Base-by-base conservation (phyloP, 805 yeast genomes). In the Wickerhamiella domercqiae region DNA sequence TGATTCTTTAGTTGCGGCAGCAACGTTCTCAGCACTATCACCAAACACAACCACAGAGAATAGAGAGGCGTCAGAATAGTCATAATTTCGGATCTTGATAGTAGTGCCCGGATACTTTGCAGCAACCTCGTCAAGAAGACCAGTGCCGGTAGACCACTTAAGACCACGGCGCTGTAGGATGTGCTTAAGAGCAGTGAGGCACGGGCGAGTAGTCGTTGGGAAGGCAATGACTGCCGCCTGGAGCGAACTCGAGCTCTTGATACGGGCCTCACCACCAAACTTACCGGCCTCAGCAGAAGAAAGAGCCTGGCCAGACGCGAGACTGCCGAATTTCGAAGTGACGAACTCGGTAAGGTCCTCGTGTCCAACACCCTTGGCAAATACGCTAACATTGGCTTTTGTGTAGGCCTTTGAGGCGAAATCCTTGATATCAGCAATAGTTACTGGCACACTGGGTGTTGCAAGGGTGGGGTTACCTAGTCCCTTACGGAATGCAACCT, bases 381-480 rank as follows among this genome's bases (percentile, higher is more conserved):
- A 61, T 46, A 90, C 63, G 50, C 73, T 72, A 47, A 86, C 65
- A 65, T 80, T 80, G 46, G 75, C 70, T 52, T 73, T 64, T 47
- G 73, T 70, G 70, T 74, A 83, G 38, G 69, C 78, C 51, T 70
- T 62, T 47, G 70, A 60, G 45, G 93, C 86, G 56, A 65, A 81
- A 32, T 58, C 59, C 50, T 70, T 66, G 54, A 90, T 67, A 43
- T 78, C 83, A 38, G 75, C 83, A 38, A 71, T 51, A 25, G 76
- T 44, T 49, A 73, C 64, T 32, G 73, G 52, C 46, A 68, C 60
- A 46, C 70, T 68, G 44, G 81, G 79, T 58, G 79, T 78, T 57
- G 71, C 81, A 58, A 69, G 69, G 52, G 82, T 67, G 47, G 94
- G 78, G 62, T 77, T 73, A 54, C 95, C 96, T 53, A 81, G 73